A percentile compares a stretch with the other conserved stretches of the same genome.
phyloP scores from a whole-genome alignment of 306 rosid genomes.

The Canavalia gladiata region DNA sequence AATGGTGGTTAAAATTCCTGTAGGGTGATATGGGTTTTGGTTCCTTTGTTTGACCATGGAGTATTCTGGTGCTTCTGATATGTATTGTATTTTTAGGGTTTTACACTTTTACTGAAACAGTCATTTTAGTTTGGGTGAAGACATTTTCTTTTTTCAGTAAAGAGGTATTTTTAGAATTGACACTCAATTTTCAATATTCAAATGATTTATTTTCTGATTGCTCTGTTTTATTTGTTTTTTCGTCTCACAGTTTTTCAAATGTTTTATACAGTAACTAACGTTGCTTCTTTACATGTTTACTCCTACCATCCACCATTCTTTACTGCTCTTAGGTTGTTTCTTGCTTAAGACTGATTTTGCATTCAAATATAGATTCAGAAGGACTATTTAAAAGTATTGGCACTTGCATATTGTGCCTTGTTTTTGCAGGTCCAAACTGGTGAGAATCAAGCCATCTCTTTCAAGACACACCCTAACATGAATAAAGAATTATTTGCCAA shows the following conservation, averaged over 20 bases:
- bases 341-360: neutral
- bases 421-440: constrained; percentile 85
- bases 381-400: neutral
- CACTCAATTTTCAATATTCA: neutral
- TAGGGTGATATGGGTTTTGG: neutral
- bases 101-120: neutral
- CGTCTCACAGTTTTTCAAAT: constrained; percentile 20
- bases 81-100: constrained; percentile 32
- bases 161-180: neutral
- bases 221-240: constrained; percentile 21
- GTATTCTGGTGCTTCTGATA: constrained; percentile 19
- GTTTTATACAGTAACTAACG: neutral
- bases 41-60: neutral
- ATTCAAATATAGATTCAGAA: constrained; percentile 39
- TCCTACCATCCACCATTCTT: neutral
- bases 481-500: constrained; percentile 91
- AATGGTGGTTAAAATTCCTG: constrained; percentile 4
- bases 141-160: neutral
- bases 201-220: constrained; percentile 5
- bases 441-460: constrained; percentile 80
- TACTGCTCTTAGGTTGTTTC: neutral
- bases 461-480: constrained; percentile 99
- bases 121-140: neutral
- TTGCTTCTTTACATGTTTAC: neutral
- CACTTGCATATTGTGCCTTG: constrained; percentile 38